Conservation (phyloP, 2,329 filamentous ascomycete species). For the Pseudocercospora fuligena region DNA sequence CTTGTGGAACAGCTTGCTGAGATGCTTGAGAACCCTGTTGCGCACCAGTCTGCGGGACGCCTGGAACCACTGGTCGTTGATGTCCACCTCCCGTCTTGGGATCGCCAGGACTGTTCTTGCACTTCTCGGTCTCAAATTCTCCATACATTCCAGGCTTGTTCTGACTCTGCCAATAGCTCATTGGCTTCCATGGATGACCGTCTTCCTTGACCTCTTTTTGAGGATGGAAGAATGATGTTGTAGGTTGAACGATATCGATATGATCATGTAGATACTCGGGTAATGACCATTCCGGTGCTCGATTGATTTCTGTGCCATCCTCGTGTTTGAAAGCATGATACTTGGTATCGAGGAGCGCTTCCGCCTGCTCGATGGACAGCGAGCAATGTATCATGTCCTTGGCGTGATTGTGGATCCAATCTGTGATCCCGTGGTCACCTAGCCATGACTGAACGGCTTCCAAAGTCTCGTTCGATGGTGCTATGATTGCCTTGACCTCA, state of each 20-base stretch:
- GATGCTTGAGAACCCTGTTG: slow-evolving; percentile 40
- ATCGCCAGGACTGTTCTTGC: background rate
- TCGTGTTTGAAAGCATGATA: slow-evolving; percentile 58
- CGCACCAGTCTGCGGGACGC: slow-evolving; percentile 25
- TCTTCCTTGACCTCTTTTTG: slow-evolving; percentile 4
- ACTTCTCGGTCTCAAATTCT: background rate
- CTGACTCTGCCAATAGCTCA: slow-evolving; percentile 14
- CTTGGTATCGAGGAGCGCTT: slow-evolving; percentile 59
- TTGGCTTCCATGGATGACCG: slow-evolving; percentile 7
- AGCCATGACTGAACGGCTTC: slow-evolving; percentile 62
- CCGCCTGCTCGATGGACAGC: slow-evolving; percentile 56
- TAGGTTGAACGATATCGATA: slow-evolving; percentile 65
- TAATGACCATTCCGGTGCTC: slow-evolving; percentile 62
- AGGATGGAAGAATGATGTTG: slow-evolving; percentile 60
- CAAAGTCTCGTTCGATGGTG: slow-evolving; percentile 58
- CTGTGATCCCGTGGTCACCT: slow-evolving; percentile 55
- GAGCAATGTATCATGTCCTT: slow-evolving; percentile 63
- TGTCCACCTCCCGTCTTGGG: background rate
- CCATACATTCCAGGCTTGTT: slow-evolving; percentile 4
- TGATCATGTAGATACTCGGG: slow-evolving; percentile 61
- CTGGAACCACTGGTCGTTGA: background rate
- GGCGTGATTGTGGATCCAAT: slow-evolving; percentile 54
- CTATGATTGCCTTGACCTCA: slow-evolving; percentile 59
- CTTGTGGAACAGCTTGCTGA: background rate
- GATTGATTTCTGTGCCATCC: slow-evolving; percentile 58